Conservation (phyloP, 257 asterid genomes). For the Ophiorrhiza pumila region DNA sequence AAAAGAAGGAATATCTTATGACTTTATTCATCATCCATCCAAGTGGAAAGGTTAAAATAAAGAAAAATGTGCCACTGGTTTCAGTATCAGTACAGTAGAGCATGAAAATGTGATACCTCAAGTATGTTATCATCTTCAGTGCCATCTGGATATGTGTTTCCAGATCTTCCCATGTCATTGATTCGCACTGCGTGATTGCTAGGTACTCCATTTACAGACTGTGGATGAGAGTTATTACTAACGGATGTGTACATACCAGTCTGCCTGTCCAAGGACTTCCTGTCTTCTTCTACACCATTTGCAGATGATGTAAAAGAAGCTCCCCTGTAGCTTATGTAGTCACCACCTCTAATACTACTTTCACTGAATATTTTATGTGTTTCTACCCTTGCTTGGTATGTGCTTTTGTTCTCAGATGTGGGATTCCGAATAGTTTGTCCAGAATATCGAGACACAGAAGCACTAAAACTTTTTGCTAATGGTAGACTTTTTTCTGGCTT, state of each 20-base stretch:
- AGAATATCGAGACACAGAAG: slow-evolving; percentile 38
- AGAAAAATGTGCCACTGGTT: slow-evolving; percentile 4
- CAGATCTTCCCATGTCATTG: slow-evolving; percentile 28
- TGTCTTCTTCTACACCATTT: slow-evolving; percentile 38
- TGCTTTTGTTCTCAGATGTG: slow-evolving; percentile 32
- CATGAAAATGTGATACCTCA: slow-evolving; percentile 51
- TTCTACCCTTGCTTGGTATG: slow-evolving; percentile 30
- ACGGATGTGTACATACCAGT: slow-evolving; percentile 25
- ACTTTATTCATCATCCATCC: background rate
- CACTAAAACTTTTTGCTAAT: slow-evolving; percentile 33
- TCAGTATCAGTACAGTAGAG: background rate
- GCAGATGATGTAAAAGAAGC: slow-evolving; percentile 31
- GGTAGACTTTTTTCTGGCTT: slow-evolving; percentile 79
- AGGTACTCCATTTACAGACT: slow-evolving; percentile 28
- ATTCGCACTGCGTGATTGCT: slow-evolving; percentile 28
- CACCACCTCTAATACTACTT: slow-evolving; percentile 28
- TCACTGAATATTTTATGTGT: slow-evolving; percentile 30
- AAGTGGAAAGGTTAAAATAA: background rate
- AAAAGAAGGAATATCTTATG: background rate
- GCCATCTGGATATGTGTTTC: slow-evolving; percentile 28
- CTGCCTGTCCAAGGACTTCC: slow-evolving; percentile 33
- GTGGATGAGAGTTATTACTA: slow-evolving; percentile 29
- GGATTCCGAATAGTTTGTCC: slow-evolving; percentile 36
- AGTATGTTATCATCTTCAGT: slow-evolving; percentile 72
- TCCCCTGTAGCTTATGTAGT: slow-evolving; percentile 26